Evolutionary conservation across 148 eudicot species (phyloP), one percentile per base, ranked within the genome.

Genomic region (Oxyria digyna): DNA sequence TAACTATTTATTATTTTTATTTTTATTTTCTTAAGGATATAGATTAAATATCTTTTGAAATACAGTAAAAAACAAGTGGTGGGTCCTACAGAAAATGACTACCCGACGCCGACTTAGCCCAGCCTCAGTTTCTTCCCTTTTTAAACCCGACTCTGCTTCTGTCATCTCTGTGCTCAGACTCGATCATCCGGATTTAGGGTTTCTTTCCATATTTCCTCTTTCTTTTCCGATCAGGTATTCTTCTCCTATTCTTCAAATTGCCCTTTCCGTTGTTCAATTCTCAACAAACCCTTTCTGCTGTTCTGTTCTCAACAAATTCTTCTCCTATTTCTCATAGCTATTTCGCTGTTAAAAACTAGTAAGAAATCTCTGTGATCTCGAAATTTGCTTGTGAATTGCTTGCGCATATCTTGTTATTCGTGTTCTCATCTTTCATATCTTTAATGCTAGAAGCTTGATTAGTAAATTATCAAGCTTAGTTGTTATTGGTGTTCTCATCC

Each of bases 191-290:
- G 38, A 59, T 29, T 59, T 59, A 59, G 65, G 65, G 35, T 29
- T 59, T n/a, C 10, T 15, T 4, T 31, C 14, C 29, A 37, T 37
- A 45, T 38, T 38, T 38, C 67, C 79, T 81, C 80, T 76, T 72
- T 42, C 48, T 48, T 45, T 50, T 71, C 84, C 79, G 80, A 80
- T 85, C 85, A 78, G 84, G 88, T 85, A 71, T 33, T n/a, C 17
- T 18, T 32, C n/a, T 24, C 14, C 62, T 10, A 20, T 0, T 49
- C 6, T 4, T 27, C 24, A n/a, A n/a, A n/a, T n/a, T n/a, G n/a
- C n/a, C 42, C 20, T 33, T 26, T 64, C 21, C 38, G 15, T 42
- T 62, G n/a, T 62, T 42, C 48, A 20, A 14, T 66, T 66, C 31
- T 57, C 46, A 6, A 70, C 38, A 4, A 59, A 14, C n/a, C 42